Evolutionary conservation across 2,329 filamentous ascomycete genomes (phyloP), one percentile per base, ranked within the genome.

Genomic region (Aspergillus brasiliensis): DNA sequence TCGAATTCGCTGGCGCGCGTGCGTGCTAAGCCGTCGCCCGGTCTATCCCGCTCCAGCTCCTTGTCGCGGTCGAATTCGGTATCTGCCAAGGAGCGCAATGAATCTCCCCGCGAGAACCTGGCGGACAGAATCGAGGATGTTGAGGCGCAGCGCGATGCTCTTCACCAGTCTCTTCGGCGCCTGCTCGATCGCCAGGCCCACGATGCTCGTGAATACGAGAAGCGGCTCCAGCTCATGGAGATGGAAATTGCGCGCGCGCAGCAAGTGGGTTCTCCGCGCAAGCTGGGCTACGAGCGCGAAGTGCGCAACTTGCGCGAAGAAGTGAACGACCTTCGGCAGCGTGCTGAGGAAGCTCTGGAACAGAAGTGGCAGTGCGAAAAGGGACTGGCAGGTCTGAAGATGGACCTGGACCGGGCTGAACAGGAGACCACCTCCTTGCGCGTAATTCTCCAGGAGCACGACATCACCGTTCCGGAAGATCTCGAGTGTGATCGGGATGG

Each of bases 311-410:
- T 98, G 46, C 88, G 92, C 61, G 87, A 89, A 23, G 95, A 99
- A 73, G 90, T 99, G 63, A 91, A 90, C 54, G 85, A 89, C 15
- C 83, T 99, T 58, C 88, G 95, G 46, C 89, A 89, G 62, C 88
- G 95, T 56, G 94, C 94, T 28, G 94, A 99, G 69, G 94, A 98
- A 65, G 94, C 94, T 15, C 84, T 98, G 13, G 92, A 97, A 71
- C 91, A 96, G 71, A 98, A 98, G 77, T 98, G 91, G 89, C 90
- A 96, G 73, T 94, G 93, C 62, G 94, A 97, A 77, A 96, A 96
- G 78, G 92, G 92, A 17, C 81, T 98, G 2, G 85, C 87, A 55
- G 92, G 93, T 57, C 80, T 98, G 58, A 96, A 97, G 80, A 97
- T 97, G 90, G 94, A 98, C 72, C 86, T 99, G 44, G 95, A 98